These are phyloP conservation scores for Priceomyces medius DNA, from an alignment of 805 yeast genomes.

Conservation along the genomic window DNA sequence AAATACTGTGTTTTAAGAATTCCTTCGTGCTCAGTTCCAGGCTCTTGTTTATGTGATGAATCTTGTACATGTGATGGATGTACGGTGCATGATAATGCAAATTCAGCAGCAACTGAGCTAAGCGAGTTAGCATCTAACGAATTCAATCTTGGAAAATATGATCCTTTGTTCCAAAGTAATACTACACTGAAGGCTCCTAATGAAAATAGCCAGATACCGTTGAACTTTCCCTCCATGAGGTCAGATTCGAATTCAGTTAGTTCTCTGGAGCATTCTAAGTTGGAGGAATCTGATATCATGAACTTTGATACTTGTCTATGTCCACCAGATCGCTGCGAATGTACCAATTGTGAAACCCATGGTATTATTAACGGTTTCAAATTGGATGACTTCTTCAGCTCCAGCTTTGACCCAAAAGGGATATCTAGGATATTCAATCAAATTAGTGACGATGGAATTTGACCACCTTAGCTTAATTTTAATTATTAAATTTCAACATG, in stretches of 20 bases:
- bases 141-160: neutral
- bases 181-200: neutral
- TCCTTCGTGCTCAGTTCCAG: slow-evolving; percentile 35
- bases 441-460: neutral
- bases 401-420: slow-evolving; percentile 5
- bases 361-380: slow-evolving; percentile 44
- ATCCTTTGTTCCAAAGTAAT: neutral
- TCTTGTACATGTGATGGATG: slow-evolving; percentile 40
- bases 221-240: neutral
- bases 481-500: no score
- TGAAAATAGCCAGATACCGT: neutral
- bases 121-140: slow-evolving; percentile 7
- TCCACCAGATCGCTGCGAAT: slow-evolving; percentile 27
- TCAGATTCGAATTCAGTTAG: neutral
- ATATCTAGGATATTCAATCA: slow-evolving; percentile 3
- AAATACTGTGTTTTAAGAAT: slow-evolving; percentile 22
- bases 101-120: slow-evolving; percentile 5
- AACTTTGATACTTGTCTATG: slow-evolving; percentile 24
- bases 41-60: slow-evolving; percentile 37
- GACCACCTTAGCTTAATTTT: neutral
- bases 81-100: slow-evolving; percentile 28
- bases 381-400: slow-evolving; percentile 37
- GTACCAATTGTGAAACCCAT: slow-evolving; percentile 44
- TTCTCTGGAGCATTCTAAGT: neutral
- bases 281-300: neutral